These are phyloP conservation scores for Phytophthora quininea DNA, from an alignment of 352 stramenopile species.

Conservation along the genomic window DNA sequence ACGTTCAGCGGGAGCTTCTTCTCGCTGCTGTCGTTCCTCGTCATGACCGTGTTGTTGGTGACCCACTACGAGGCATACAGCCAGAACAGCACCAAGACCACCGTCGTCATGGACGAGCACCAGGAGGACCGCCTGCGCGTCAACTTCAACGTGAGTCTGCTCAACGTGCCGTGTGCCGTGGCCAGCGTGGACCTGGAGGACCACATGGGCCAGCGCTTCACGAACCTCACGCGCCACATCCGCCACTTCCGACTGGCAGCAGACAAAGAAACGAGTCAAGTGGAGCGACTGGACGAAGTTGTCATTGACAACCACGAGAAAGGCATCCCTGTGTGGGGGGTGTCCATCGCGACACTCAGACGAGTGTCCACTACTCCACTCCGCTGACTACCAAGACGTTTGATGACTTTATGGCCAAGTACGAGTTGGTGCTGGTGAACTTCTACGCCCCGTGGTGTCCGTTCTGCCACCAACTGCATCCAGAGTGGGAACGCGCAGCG, in stretches of 20 bases:
- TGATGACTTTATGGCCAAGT: conserved; percentile 83
- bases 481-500: conserved; percentile 78
- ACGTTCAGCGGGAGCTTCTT: conserved; percentile 68
- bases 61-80: conserved; percentile 66
- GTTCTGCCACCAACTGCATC: conserved; percentile 77
- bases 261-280: conserved; percentile 26
- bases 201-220: conserved; percentile 77
- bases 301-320: conserved; percentile 72
- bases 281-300: conserved; percentile 68
- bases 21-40: conserved; percentile 64
- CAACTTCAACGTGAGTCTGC: conserved; percentile 86
- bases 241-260: conserved; percentile 70
- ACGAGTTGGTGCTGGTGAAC: conserved; percentile 86
- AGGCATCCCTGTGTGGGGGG: conserved; percentile 71
- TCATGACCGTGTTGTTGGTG: conserved; percentile 60
- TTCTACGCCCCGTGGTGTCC: conserved; percentile 87
- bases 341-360: conserved; percentile 51
- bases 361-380: conserved; percentile 74
- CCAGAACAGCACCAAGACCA: conserved; percentile 50
- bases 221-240: conserved; percentile 84
- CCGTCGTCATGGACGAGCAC: conserved; percentile 74
- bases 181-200: conserved; percentile 83
- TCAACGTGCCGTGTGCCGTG: conserved; percentile 70
- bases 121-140: conserved; percentile 84
- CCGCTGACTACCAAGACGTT: conserved; percentile 72